These are phyloP conservation scores for Ogataea nonfermentans DNA, from an alignment of 805 yeast genomes.

Conservation along the genomic window DNA sequence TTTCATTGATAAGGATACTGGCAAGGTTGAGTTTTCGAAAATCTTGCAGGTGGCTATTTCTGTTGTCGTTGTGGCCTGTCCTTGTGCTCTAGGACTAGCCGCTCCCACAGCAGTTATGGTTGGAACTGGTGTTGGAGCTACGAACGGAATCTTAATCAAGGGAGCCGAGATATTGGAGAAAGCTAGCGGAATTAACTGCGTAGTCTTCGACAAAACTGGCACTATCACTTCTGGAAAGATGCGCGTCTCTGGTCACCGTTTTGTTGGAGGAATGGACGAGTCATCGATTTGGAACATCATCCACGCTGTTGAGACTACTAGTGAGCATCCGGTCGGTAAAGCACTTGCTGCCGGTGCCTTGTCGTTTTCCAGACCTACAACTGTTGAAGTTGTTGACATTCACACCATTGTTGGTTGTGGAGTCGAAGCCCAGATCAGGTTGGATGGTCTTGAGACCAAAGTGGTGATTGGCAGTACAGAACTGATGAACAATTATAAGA, in stretches of 20 bases:
- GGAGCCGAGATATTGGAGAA: conserved; percentile 88
- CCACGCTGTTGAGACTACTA: conserved; percentile 59
- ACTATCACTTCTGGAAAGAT: conserved; percentile 86
- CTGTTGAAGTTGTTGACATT: conserved; percentile 33
- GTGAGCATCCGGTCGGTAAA: conserved; percentile 87
- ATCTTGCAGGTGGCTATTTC: conserved; percentile 75
- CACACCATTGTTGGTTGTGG: conserved; percentile 46
- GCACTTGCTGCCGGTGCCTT: conserved; percentile 50
- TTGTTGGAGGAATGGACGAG: conserved; percentile 27
- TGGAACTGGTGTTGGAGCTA: conserved; percentile 95
- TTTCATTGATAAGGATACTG: conserved; percentile 25
- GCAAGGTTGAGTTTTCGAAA: conserved; percentile 23
- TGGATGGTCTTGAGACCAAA: conserved; percentile 13
- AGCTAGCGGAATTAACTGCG: conserved; percentile 59
- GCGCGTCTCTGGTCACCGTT: conserved; percentile 38
- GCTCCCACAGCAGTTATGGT: conserved; percentile 99
- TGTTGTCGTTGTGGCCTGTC: conserved; percentile 97
- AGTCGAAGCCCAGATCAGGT: conserved; percentile 35
- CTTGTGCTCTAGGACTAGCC: conserved; percentile 95
- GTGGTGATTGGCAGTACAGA: conserved; percentile 57
- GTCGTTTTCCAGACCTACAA: conserved; percentile 5
- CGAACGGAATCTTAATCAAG: conserved; percentile 83
- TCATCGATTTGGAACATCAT: conserved; percentile 46
- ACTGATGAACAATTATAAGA: conserved; percentile 33
- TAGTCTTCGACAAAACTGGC: conserved; percentile 94